Evolutionary conservation across 148 eudicot species (phyloP).

Genomic region (Tetragonia tetragonoides): DNA sequence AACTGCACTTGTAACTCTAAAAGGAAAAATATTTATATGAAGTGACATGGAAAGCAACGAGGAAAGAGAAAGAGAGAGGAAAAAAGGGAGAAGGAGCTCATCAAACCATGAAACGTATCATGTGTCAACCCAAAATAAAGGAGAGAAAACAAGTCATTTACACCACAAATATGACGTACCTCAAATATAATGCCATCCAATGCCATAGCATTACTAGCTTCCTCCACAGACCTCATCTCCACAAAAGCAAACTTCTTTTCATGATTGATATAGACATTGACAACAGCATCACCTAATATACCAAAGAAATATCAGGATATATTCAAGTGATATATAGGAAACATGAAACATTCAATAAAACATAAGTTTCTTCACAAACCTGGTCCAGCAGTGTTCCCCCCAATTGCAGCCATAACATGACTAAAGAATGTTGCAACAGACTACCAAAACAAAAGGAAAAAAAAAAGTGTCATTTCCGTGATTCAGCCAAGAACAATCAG

Average conservation of each 20-base stretch:
- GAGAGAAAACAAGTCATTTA: neutral
- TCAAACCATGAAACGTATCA: no score
- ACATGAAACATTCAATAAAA: neutral
- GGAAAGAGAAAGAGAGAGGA: neutral
- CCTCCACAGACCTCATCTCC: constrained; percentile 90
- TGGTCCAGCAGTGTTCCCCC: constrained; percentile 98
- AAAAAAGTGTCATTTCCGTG: neutral
- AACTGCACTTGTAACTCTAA: neutral
- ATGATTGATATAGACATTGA: constrained; percentile 90
- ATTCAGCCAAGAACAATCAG: neutral
- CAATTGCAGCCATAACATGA: constrained; percentile 93
- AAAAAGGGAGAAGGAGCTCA: neutral
- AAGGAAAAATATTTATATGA: neutral
- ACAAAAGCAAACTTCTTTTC: constrained; percentile 95
- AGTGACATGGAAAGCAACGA: no score
- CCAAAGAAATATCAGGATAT: neutral
- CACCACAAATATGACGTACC: constrained; percentile 24
- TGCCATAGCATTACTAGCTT: constrained; percentile 88
- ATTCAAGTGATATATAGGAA: neutral
- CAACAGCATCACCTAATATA: constrained; percentile 87
- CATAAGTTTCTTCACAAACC: constrained; percentile 40
- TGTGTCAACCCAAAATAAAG: neutral
- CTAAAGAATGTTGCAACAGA: constrained; percentile 93
- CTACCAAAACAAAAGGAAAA: constrained; percentile 36
- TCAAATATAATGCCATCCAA: constrained; percentile 65